Evolutionary conservation across 257 asterid genomes (phyloP).

Genomic region (Solanum ossicruentum): DNA sequence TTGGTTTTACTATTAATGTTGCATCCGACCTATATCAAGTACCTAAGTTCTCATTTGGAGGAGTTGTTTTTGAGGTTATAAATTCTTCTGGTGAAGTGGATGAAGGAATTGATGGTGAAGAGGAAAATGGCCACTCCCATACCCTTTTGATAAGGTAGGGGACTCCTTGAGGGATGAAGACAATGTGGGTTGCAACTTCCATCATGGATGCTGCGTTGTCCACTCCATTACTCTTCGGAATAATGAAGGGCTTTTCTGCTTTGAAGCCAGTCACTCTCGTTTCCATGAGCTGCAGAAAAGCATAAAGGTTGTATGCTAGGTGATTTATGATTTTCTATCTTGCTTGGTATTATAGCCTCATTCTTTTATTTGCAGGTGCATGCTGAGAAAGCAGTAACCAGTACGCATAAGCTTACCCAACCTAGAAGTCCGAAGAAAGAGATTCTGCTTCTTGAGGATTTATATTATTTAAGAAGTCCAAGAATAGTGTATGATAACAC

Average conservation of each 20-base stretch:
- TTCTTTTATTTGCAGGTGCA: too few relatives aligned
- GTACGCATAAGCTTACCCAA: too few relatives aligned
- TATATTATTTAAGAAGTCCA: too few relatives aligned
- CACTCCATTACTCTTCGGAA: slow-evolving; percentile 38
- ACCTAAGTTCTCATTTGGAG: slow-evolving; percentile 39
- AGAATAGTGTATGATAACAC: too few relatives aligned
- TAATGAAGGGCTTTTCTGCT: slow-evolving; percentile 24
- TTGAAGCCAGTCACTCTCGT: slow-evolving; percentile 43
- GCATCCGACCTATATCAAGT: slow-evolving; percentile 21
- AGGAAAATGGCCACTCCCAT: slow-evolving; percentile 37
- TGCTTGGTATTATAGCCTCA: background rate
- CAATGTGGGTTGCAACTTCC: slow-evolving; percentile 30
- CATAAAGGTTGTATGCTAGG: slow-evolving; percentile 34
- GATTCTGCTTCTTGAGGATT: too few relatives aligned
- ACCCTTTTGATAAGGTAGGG: slow-evolving; percentile 23
- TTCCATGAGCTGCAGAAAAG: slow-evolving; percentile 32
- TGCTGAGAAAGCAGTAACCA: too few relatives aligned
- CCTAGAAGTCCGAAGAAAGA: too few relatives aligned
- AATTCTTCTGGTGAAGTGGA: slow-evolving; percentile 43
- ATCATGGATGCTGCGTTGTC: slow-evolving; percentile 37
- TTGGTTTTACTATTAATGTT: background rate
- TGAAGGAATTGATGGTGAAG: slow-evolving; percentile 31
- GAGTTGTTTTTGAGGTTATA: slow-evolving; percentile 39
- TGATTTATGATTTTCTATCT: background rate
- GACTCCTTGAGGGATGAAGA: slow-evolving; percentile 26